Evolutionary conservation across 352 stramenopile genomes (phyloP), one percentile per base, ranked within the genome.

Genomic region (Phytophthora sojae): DNA sequence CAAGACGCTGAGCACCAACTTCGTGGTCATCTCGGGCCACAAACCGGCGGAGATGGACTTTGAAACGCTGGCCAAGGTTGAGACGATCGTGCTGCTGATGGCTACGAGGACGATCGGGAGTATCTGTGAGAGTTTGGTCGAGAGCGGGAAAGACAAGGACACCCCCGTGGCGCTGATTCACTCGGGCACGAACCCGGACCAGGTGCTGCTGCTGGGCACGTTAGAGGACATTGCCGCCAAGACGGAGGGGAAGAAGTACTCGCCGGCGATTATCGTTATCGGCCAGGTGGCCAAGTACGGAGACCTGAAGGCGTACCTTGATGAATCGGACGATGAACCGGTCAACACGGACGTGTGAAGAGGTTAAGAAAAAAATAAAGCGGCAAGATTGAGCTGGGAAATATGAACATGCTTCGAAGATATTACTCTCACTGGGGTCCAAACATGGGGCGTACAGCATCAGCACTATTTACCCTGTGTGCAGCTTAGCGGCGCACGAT

Each of bases 1-100:
- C 77, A 91, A 91, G 74, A 77, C 83, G 44, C 37, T 90, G 68
- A 89, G 83, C 63, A 83, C 75, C 45, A 85, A 60, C 62, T 87
- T 93, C 32, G 61, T 91, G n/a, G 81, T 91, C 3, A 71, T 90
- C 51, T 93, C 83, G 17, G 79, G 83, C 5, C 85, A 93, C 71
- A 90, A 90, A 32, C 85, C 85, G 0, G 76, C 74, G 30, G 83
- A 93, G 51, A 90, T 93, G 82, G 77, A 93, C 71, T 89, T 88
- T 57, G 55, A 26, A 4, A 70, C 67, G 63, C 65, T 90, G 25
- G 82, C 74, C 4, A 78, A 82, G 49, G 60, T 88, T 37, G 80
- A 89, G 37, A 89, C 80, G 14, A 76, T 88, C 35, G 77, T 88
- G n/a, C 66, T 89, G 53, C 67, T 91, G 49, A 89, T 91, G 83